These are phyloP conservation scores for Leptodontidium sp. DNA, from an alignment of 2,329 filamentous ascomycete genomes.

Conservation along the genomic window DNA sequence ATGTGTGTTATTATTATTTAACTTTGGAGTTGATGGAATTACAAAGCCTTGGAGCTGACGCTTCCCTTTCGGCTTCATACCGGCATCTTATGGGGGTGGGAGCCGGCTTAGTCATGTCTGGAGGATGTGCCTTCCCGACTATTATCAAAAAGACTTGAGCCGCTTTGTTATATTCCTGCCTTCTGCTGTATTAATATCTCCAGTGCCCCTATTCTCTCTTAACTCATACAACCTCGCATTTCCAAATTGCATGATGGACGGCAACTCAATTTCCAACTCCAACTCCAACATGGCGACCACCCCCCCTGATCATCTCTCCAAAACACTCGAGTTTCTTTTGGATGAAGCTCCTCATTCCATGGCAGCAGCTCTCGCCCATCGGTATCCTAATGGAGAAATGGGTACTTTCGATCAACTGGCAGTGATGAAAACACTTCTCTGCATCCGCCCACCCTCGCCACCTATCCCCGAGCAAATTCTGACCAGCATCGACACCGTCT, in stretches of 20 bases:
- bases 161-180: neutral
- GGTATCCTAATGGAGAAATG: slow-evolving; percentile 1
- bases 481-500: neutral
- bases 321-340: neutral
- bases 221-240: neutral
- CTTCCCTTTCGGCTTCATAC: neutral
- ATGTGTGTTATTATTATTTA: too few relatives aligned
- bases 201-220: neutral
- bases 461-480: neutral
- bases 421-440: slow-evolving; percentile 10
- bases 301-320: neutral
- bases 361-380: neutral
- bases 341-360: neutral
- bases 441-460: neutral
- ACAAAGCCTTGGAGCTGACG: neutral
- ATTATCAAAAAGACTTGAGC: neutral
- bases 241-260: neutral
- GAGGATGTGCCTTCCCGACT: too few relatives aligned
- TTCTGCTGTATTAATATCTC: neutral
- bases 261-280: neutral
- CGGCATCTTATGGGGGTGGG: slow-evolving; percentile 1
- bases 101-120: neutral
- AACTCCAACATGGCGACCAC: neutral
- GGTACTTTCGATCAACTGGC: slow-evolving; percentile 6
- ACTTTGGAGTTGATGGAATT: neutral